Base-by-base conservation (phyloP, 768 basidiomycete genomes). In the Tubosaeta sp. region DNA sequence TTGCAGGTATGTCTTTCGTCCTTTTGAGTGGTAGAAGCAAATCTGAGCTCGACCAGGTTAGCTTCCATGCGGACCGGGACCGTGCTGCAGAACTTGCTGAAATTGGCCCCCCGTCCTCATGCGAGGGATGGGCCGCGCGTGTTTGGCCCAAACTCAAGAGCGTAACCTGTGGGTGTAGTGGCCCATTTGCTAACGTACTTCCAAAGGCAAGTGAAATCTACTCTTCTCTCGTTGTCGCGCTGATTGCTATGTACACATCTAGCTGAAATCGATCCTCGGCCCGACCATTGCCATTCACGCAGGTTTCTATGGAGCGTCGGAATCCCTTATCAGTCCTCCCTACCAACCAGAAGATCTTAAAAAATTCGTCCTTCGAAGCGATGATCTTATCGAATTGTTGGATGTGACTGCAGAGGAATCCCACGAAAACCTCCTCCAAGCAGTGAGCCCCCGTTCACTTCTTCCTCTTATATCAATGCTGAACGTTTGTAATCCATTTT, bases 91-190 rank as follows among this genome's bases (percentile, higher is more conserved):
- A 52, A 29, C 51, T 55, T 16, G 34, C 18, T 10, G 45, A 24
- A 6, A 56, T 56, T 24, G 50, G 54, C 2, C 46, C 50, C 13
- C 47, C 54, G 9, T 41, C 21, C 30, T 47, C 43, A 5, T 32
- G 18, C 35, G 27, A 29, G 25, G 54, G 46, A 8, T 56, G 54
- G 54, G 42, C 47, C 12, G 30, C 35, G 3, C 49, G 43, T 21
- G 46, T 16, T 34, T 34, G 32, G 32, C 32, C 16, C 14, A 34
- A 34, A 16, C 32, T 34, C 6, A 34, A 16, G 7, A 14, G 14
- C 13, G 14, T 34, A 34, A 14, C 6, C 3, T 27, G 27, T 27
- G 27, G 27, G 9, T 27, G 27, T 9, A 27, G 27, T 27, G 27
- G 27, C 9, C 27, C 27, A 9, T 27, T 27, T 9, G 27, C 27